Evolutionary conservation across 1,284 basidiomycete species (phyloP).

Genomic region (Anthracocystis walkeri): DNA sequence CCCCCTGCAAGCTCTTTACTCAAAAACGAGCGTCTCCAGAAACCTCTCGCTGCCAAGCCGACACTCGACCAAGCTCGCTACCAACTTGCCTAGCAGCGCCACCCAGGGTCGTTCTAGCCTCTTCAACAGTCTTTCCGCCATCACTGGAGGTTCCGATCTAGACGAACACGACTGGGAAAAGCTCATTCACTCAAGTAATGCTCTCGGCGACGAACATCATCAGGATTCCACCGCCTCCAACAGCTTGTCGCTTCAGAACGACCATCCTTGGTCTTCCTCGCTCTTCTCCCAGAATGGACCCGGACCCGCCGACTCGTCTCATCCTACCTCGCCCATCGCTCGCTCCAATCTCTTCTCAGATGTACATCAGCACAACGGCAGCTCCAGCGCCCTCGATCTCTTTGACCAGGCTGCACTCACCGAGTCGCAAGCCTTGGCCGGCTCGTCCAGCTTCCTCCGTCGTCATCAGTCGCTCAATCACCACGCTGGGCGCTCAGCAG

Average conservation of each 20-base stretch:
- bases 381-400: slow-evolving; percentile 17
- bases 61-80: slow-evolving; percentile 33
- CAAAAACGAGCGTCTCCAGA: slow-evolving; percentile 43
- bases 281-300: slow-evolving; percentile 23
- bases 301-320: slow-evolving; percentile 17
- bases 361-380: slow-evolving; percentile 22
- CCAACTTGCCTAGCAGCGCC: slow-evolving; percentile 32
- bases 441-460: slow-evolving; percentile 37
- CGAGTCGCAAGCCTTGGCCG: slow-evolving; percentile 21
- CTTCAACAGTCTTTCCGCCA: slow-evolving; percentile 60
- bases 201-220: slow-evolving; percentile 48
- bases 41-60: slow-evolving; percentile 48
- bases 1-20: slow-evolving; percentile 47
- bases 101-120: slow-evolving; percentile 39
- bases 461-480: slow-evolving; percentile 63
- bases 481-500: slow-evolving; percentile 35
- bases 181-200: slow-evolving; percentile 51
- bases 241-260: slow-evolving; percentile 16
- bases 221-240: slow-evolving; percentile 28
- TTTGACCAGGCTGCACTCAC: slow-evolving; percentile 36
- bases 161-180: slow-evolving; percentile 64
- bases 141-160: slow-evolving; percentile 53
- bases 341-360: slow-evolving; percentile 19
- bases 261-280: slow-evolving; percentile 39
- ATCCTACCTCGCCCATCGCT: slow-evolving; percentile 35